Base-by-base conservation (phyloP, 179 eudicot species). In the Actinidia chinensis region DNA sequence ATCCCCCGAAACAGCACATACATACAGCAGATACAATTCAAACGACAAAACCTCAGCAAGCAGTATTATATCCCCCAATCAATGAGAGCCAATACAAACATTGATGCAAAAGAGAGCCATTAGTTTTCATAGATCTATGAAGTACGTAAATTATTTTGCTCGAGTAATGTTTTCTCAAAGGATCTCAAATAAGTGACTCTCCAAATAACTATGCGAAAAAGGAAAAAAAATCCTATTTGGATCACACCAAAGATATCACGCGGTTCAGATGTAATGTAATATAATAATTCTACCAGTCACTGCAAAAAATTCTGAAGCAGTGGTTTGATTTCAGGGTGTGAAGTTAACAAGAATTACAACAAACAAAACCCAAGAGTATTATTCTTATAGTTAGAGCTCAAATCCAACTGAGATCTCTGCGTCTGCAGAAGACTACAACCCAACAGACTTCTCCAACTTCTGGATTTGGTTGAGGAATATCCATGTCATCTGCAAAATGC, bases 401-500 rank as follows among this genome's bases (percentile, higher is more conserved):
- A 40, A 42, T 77, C 66, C 18, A 56, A 13, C 10, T 22, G 40
- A 52, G 63, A 77, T 55, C 73, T 51, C 60, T 33, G 52, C 48
- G 17, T 48, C 79, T 73, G 43, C 72, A 23, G n/a, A 63, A 14
- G 20, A 68, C 75, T 87, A 92, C 83, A 91, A 81, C 40, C 97
- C 98, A 68, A 73, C 54, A 10, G 79, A 15, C 73, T 87, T 87
- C 94, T 94, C 87, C 25, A 88, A 9, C 87, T 94, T 94, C 83
- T 88, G 86, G 76, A 94, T 87, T 86, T 92, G 95, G 90, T 88
- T 91, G 78, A 94, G 89, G 96, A 92, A 94, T 77, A 94, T 92
- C 98, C 98, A 94, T 25, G 98, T 93, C 98, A 93, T 85, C 98
- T 93, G 97, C 83, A 84, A 25, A 67, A 67, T 11, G 22, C 11